Evolutionary conservation across 805 yeast species (phyloP).

Genomic region (Lachancea dasiensis): DNA sequence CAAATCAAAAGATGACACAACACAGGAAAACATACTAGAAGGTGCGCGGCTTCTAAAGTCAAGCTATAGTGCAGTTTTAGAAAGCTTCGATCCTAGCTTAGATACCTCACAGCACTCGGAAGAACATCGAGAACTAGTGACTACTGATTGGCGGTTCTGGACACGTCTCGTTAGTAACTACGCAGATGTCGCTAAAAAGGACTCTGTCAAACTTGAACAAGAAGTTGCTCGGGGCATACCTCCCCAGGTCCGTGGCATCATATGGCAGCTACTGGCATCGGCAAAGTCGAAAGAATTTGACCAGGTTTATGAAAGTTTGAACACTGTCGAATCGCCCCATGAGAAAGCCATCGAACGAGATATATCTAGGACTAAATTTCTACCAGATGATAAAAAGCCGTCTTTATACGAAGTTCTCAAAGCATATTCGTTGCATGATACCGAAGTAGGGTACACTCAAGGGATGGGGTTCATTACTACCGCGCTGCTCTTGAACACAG

Average conservation of each 20-base stretch:
- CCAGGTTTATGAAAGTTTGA: slow-evolving; percentile 30
- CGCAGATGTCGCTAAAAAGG: slow-evolving; percentile 53
- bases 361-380: slow-evolving; percentile 77
- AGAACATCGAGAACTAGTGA: slow-evolving; percentile 26
- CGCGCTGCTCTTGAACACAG: slow-evolving; percentile 71
- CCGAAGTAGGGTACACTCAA: slow-evolving; percentile 95
- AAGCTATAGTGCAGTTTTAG: slow-evolving; percentile 23
- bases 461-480: slow-evolving; percentile 94
- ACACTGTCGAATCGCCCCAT: slow-evolving; percentile 55
- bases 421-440: slow-evolving; percentile 79
- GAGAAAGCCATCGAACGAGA: slow-evolving; percentile 78
- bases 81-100: slow-evolving; percentile 10
- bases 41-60: slow-evolving; percentile 42
- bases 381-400: slow-evolving; percentile 53
- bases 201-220: slow-evolving; percentile 51
- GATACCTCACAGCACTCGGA: slow-evolving; percentile 11
- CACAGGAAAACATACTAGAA: slow-evolving; percentile 45
- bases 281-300: slow-evolving; percentile 56
- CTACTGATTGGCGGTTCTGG: slow-evolving; percentile 86
- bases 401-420: slow-evolving; percentile 70
- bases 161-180: slow-evolving; percentile 73
- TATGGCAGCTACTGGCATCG: slow-evolving; percentile 86
- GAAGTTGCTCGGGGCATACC: slow-evolving; percentile 79
- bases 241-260: slow-evolving; percentile 72
- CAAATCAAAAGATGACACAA: slow-evolving; percentile 42